Base-by-base conservation (phyloP, 805 yeast genomes). In the Zygosaccharomyces kombuchaensis region DNA sequence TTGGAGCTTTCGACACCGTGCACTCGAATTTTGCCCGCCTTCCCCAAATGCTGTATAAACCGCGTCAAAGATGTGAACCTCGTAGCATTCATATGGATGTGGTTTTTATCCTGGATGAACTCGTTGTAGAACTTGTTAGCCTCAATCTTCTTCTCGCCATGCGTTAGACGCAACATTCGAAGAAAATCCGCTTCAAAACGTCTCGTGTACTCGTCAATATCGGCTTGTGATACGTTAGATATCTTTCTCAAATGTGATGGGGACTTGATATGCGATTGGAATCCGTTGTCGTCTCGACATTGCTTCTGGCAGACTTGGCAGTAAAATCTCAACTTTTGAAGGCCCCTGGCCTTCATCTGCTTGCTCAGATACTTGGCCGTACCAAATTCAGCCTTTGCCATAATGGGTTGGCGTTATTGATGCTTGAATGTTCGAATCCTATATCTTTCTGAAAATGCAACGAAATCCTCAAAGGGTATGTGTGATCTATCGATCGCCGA, bases 231-330 rank as follows among this genome's bases (percentile, higher is more conserved):
- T 5, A 79, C 63, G 4, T 73, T 70, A 14, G 73, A 65, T 36
- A 85, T 76, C 43, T 77, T 78, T 14, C 78, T 76, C 38, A 76
- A 65, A 61, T 93, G 99, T 1, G 85, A 72, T 36, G 86, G 87
- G n/a, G 95, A 81, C 51, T 75, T 73, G n/a, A 83, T 74, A 63
- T 93, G 99, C 57, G 91, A 84, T 57, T 85, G 84, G 71, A 86
- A 93, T 21, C 99, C 99, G 67, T 93, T 91, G 51, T 86, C 95
- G 63, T 95, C 99, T 45, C 97, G 71, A 63, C 98, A 90, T 67
- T 93, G 99, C 59, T 91, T 88, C 60, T 76, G 79, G 59, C 99
- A 93, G 2, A 87, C 75, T 63, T 84, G 98, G 65, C 99, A 93
- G 66, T 89, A 95, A 74, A 80, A 91, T 50, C 80, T 74, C 43